These are phyloP conservation scores for Xylaria sp. DNA, from an alignment of 2,329 filamentous ascomycete species.

Conservation along the genomic window DNA sequence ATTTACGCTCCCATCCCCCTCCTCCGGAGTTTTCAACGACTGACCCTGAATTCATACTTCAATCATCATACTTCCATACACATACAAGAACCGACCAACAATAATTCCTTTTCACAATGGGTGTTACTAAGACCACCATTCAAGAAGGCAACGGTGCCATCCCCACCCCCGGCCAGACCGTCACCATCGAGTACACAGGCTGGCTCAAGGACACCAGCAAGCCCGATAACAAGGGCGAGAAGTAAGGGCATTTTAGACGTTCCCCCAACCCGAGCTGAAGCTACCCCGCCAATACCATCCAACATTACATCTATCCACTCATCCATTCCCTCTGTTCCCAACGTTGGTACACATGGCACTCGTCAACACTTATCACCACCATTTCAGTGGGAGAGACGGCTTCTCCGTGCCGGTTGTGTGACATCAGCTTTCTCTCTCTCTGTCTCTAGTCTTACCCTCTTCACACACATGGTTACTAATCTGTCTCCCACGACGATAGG, in stretches of 20 bases:
- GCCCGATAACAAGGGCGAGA: slow-evolving; percentile 72
- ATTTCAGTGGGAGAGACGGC: neutral
- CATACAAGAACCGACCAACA: slow-evolving; percentile 2
- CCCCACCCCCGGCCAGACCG: slow-evolving; percentile 75
- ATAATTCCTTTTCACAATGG: slow-evolving; percentile 64
- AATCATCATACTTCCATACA: neutral
- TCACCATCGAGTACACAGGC: slow-evolving; percentile 92
- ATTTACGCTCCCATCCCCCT: slow-evolving; percentile 29
- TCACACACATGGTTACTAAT: slow-evolving; percentile 14
- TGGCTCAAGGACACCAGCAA: slow-evolving; percentile 77
- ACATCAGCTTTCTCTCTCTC: slow-evolving; percentile 24
- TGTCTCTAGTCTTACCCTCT: neutral
- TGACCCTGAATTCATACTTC: neutral
- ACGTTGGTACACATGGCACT: no score
- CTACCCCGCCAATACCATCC: slow-evolving; percentile 32
- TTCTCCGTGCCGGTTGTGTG: slow-evolving; percentile 10
- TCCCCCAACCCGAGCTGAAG: neutral
- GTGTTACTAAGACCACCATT: slow-evolving; percentile 75
- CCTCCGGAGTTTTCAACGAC: slow-evolving; percentile 25
- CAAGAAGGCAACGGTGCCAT: slow-evolving; percentile 69
- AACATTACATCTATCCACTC: slow-evolving; percentile 2
- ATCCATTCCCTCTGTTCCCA: neutral
- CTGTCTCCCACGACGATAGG: slow-evolving; percentile 59
- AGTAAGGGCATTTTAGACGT: slow-evolving; percentile 66
- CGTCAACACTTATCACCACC: neutral